Conservation (phyloP, 306 rosid species). For the Arachis stenosperma region DNA sequence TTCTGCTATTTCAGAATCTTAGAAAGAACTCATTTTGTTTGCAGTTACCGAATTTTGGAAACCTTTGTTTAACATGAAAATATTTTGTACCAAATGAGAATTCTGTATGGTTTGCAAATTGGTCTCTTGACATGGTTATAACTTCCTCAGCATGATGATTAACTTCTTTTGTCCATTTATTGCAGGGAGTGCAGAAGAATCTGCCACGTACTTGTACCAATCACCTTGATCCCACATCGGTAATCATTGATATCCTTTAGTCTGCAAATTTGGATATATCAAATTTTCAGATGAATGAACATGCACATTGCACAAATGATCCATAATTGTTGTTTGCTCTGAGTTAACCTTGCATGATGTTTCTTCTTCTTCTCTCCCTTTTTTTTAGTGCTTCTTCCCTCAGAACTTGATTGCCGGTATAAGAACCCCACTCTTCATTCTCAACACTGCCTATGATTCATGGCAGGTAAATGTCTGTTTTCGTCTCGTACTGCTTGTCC, state of each 20-base stretch:
- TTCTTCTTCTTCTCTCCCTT: background rate
- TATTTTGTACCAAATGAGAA: conserved; percentile 9
- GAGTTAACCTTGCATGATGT: conserved; percentile 27
- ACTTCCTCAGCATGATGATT: conserved; percentile 15
- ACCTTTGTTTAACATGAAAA: conserved; percentile 13
- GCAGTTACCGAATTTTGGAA: conserved; percentile 21
- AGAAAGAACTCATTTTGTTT: conserved; percentile 9
- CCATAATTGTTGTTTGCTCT: conserved; percentile 20
- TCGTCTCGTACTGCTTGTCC: background rate
- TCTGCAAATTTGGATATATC: conserved; percentile 14
- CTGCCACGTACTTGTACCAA: conserved; percentile 66
- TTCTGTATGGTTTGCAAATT: conserved; percentile 26
- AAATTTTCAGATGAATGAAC: conserved; percentile 37
- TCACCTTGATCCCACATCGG: conserved; percentile 87
- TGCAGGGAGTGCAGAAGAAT: conserved; percentile 64
- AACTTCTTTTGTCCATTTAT: conserved; percentile 29
- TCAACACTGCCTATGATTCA: conserved; percentile 88
- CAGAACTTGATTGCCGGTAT: conserved; percentile 70
- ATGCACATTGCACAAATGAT: conserved; percentile 13
- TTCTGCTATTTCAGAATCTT: conserved; percentile 10
- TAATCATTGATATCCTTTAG: conserved; percentile 42
- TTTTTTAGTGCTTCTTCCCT: conserved; percentile 85
- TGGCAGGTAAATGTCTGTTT: conserved; percentile 72
- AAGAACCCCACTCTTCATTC: conserved; percentile 83
- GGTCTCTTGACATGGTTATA: conserved; percentile 22